Evolutionary conservation across 768 basidiomycete genomes (phyloP).

Genomic region (Kwoniella sp.): DNA sequence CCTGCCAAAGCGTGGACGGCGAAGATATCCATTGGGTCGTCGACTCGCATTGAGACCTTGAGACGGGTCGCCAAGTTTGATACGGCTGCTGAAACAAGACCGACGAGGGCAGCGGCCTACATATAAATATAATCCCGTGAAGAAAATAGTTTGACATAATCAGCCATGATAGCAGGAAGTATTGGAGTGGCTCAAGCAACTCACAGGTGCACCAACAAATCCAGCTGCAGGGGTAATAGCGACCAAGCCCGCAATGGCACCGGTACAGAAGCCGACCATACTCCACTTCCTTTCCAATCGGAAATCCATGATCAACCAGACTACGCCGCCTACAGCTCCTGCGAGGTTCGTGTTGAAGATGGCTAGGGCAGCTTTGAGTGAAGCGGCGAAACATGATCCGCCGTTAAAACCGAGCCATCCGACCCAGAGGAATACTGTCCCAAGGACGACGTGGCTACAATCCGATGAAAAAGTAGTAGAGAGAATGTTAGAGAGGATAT

Average conservation of each 20-base stretch:
- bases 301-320: conserved; percentile 65
- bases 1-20: conserved; percentile 61
- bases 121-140: no score
- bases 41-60: conserved; percentile 67
- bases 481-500: no score
- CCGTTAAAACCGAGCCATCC: conserved; percentile 77
- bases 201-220: conserved; percentile 54
- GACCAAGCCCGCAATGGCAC: conserved; percentile 70
- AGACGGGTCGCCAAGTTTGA: conserved; percentile 97
- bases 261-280: conserved; percentile 92
- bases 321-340: conserved; percentile 68
- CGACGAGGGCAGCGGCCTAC: conserved; percentile 76
- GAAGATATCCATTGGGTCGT: conserved; percentile 70
- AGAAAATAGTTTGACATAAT: no score
- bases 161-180: no score
- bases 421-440: conserved; percentile 85
- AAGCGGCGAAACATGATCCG: conserved; percentile 84
- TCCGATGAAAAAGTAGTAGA: neutral
- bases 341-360: conserved; percentile 93
- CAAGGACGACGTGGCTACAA: conserved; percentile 79
- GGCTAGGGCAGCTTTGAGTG: conserved; percentile 81
- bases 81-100: conserved; percentile 75
- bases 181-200: no score
- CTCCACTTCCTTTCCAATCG: conserved; percentile 92
- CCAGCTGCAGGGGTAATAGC: conserved; percentile 59